These are phyloP conservation scores for Dryas integrifolia DNA, from an alignment of 331 rosid species.

Conservation along the genomic window DNA sequence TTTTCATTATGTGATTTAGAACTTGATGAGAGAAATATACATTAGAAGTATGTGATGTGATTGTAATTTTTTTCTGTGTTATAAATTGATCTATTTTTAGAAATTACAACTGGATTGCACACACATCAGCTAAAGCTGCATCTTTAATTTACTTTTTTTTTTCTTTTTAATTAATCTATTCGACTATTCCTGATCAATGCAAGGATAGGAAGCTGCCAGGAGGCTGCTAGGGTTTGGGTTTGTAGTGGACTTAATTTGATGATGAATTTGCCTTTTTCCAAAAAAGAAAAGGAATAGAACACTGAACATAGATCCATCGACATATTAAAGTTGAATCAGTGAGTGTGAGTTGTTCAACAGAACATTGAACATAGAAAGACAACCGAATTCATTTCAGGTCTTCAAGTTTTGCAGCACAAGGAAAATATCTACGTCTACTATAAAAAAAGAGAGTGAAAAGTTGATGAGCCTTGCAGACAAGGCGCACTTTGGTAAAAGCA, in stretches of 20 bases:
- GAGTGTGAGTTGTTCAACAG: too few species aligned
- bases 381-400: neutral
- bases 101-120: too few species aligned
- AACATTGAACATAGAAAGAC: neutral
- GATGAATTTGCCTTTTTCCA: neutral
- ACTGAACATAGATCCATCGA: neutral
- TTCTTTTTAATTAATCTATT: neutral
- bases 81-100: too few species aligned
- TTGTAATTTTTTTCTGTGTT: too few species aligned
- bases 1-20: too few species aligned
- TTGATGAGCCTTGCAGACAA: neutral
- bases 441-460: neutral
- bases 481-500: constrained; percentile 1
- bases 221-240: neutral
- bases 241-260: neutral
- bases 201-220: neutral
- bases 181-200: too few species aligned
- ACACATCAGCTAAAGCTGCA: neutral
- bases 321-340: neutral
- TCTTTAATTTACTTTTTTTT: neutral
- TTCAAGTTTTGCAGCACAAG: neutral
- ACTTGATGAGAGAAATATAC: too few species aligned
- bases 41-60: too few species aligned
- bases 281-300: neutral
- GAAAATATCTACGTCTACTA: neutral